These are phyloP conservation scores for Pythium rhizo-oryzae DNA, from an alignment of 352 stramenopile species.

Conservation along the genomic window DNA sequence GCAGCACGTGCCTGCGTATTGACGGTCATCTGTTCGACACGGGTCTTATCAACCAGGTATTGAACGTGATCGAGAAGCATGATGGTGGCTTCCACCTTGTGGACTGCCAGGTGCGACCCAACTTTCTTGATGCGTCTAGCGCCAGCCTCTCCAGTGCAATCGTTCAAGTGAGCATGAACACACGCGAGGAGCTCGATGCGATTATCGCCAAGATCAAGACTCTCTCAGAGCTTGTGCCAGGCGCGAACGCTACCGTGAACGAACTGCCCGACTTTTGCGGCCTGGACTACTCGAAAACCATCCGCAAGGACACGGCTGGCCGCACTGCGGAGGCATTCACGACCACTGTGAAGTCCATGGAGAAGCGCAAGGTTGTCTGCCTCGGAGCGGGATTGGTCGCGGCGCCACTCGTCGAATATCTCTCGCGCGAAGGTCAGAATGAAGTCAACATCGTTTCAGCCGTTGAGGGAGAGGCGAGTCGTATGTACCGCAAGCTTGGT, in stretches of 20 bases:
- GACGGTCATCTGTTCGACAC: constrained; percentile 97
- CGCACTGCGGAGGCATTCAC: constrained; percentile 29
- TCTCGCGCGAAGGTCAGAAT: constrained; percentile 71
- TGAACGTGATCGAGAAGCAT: constrained; percentile 93
- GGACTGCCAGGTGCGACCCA: constrained; percentile 89
- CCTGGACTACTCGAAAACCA: constrained; percentile 75
- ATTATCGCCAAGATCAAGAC: constrained; percentile 88
- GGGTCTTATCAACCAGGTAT: constrained; percentile 94
- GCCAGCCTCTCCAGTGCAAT: constrained; percentile 70
- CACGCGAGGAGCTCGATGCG: constrained; percentile 70
- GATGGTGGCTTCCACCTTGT: constrained; percentile 90
- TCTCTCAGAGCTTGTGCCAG: constrained; percentile 83
- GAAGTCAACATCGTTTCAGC: constrained; percentile 79
- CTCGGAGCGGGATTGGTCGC: constrained; percentile 87
- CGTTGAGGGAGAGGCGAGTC: constrained; percentile 68
- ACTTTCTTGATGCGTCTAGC: constrained; percentile 51
- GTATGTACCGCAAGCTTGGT: constrained; percentile 67
- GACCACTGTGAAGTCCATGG: constrained; percentile 47
- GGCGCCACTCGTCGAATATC: constrained; percentile 84
- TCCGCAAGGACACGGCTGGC: constrained; percentile 60
- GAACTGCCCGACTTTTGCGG: constrained; percentile 82
- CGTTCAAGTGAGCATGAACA: constrained; percentile 79
- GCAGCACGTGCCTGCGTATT: constrained; percentile 79
- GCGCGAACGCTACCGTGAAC: constrained; percentile 86
- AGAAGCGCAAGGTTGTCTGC: constrained; percentile 86